Percentiles rank a stretch among this genome's conserved stretches.
Conservation (phyloP, 1,284 basidiomycete species). For the Pisolithus thermaeus region DNA sequence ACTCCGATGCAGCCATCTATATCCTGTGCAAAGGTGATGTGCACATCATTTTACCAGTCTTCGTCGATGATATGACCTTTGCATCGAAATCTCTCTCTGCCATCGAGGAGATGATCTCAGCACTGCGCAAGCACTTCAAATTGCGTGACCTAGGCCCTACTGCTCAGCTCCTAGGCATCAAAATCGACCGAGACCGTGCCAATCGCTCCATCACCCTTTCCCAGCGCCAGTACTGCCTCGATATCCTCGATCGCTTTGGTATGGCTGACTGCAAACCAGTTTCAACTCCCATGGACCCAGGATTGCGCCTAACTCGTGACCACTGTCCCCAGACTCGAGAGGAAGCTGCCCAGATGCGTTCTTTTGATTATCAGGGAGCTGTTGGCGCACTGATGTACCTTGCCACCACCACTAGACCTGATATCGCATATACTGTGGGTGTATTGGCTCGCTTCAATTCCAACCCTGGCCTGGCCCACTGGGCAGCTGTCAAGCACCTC, state of each 20-base stretch:
- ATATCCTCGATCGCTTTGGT: slow-evolving; percentile 23
- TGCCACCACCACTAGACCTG: slow-evolving; percentile 9
- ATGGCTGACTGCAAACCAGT: neutral
- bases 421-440: slow-evolving; percentile 4
- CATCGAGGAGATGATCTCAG: slow-evolving; percentile 16
- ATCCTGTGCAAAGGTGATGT: slow-evolving; percentile 5
- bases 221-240: neutral
- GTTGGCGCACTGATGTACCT: slow-evolving; percentile 17
- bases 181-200: slow-evolving; percentile 25
- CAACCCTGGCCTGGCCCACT: neutral
- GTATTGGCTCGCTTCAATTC: neutral
- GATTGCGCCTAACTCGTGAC: too few species aligned
- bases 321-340: too few species aligned
- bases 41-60: slow-evolving; percentile 10
- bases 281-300: too few species aligned
- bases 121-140: slow-evolving; percentile 29
- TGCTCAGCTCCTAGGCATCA: slow-evolving; percentile 30
- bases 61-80: neutral
- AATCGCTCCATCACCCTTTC: slow-evolving; percentile 1
- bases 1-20: neutral
- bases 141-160: slow-evolving; percentile 31
- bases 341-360: too few species aligned
- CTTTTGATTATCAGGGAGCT: neutral
- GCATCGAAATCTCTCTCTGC: slow-evolving; percentile 4
- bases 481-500: neutral